A percentile compares a stretch with the other conserved stretches of the same genome.
Conservation (phyloP, 2,329 filamentous ascomycete species). For the Colletotrichum brevisporum region DNA sequence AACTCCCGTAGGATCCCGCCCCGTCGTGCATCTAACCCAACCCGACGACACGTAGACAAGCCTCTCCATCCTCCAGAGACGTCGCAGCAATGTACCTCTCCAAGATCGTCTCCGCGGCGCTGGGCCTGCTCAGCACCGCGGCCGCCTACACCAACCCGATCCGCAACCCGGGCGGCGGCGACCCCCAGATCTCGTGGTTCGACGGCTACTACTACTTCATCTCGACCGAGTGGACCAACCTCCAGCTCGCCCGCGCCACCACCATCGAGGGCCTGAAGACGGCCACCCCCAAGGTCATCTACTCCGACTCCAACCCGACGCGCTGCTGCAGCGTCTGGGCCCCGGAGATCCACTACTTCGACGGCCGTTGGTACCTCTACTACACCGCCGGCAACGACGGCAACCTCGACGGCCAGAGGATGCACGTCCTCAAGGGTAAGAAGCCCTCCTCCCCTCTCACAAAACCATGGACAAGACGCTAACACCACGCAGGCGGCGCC, state of each 20-base stretch:
- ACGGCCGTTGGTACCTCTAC: conserved; percentile 68
- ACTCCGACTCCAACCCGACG: conserved; percentile 59
- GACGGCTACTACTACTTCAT: conserved; percentile 71
- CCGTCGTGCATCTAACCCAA: too few relatives aligned
- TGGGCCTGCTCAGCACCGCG: conserved; percentile 41
- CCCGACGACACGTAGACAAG: neutral
- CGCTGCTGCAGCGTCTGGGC: conserved; percentile 72
- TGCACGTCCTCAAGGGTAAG: conserved; percentile 65
- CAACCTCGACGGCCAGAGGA: conserved; percentile 64
- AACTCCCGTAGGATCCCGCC: neutral
- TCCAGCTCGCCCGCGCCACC: conserved; percentile 67
- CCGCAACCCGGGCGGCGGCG: conserved; percentile 62
- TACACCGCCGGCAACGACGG: conserved; percentile 65
- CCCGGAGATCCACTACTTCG: conserved; percentile 67
- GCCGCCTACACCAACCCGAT: conserved; percentile 66
- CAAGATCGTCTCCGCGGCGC: conserved; percentile 23
- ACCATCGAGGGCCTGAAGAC: conserved; percentile 70
- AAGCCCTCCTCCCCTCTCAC: neutral
- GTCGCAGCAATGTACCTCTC: conserved; percentile 17
- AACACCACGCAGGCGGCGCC: conserved; percentile 56
- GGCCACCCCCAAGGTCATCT: conserved; percentile 65
- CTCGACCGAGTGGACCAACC: conserved; percentile 68
- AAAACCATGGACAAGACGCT: neutral
- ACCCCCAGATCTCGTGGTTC: conserved; percentile 66
- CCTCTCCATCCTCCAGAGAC: neutral